Evolutionary conservation across 2,329 filamentous ascomycete species (phyloP), one percentile per base, ranked within the genome.

Genomic region (Alternaria sp.): DNA sequence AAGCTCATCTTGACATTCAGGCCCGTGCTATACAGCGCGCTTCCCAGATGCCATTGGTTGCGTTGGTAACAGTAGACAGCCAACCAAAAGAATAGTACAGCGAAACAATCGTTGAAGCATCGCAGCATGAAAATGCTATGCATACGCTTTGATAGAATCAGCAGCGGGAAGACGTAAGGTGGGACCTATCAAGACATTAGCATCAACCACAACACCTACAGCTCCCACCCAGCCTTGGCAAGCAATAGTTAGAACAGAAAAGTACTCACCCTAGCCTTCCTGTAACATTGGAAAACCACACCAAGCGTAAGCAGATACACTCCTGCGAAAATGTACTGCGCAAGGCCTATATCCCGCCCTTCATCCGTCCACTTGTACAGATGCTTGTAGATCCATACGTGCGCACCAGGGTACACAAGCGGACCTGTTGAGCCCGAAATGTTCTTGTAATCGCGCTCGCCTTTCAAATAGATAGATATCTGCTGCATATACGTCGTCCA

Each of bases 401-500:
- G 95, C 4, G 89, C 91, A 36, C 93, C 95, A 20, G 95, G 95
- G 80, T 99, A 99, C 61, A 99, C 95, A 51, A 98, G 85, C 3
- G 95, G 95, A 1, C 95, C 95, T 0, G 95, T 99, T 61, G 88
- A 90, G 69, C 95, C 95, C 74, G 90, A 86, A 75, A 99, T 94
- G 59, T 89, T 86, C 62, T 87, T 88, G 79, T 99, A 99, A 79
- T 97, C 90, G 75, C 91, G 88, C 82, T 98, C 94, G 73, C 95
- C 95, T 18, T 87, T 84, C 46, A 94, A 81, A 73, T 91, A 95
- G 69, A 94, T 89, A 41, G 86, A 81, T 44, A 98, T 85, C 74
- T 99, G 95, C 77, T 97, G 87, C 94, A 99, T 98, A 79, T 99
- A 99, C 0, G 95, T 93, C 60, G 86, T 86, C 94, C 94, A 99